Evolutionary conservation across 179 eudicot genomes (phyloP), one percentile per base, ranked within the genome.

Genomic region (Heliamphora pulchella): DNA sequence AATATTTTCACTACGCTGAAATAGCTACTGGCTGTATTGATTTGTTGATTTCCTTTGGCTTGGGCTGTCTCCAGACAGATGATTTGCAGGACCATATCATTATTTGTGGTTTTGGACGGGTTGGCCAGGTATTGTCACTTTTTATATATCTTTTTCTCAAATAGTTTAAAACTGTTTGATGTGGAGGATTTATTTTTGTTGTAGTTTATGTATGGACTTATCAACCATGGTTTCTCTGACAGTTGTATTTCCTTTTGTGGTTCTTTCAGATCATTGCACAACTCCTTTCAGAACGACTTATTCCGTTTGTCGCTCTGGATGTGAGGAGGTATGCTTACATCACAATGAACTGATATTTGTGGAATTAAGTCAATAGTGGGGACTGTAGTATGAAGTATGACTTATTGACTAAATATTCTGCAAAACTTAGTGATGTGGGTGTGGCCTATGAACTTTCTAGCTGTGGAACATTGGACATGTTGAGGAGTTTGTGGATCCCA

Each of bases 241-340:
- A 53, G 63, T 44, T 11, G 18, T 78, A 13, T 11, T 2, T 76
- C 44, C 43, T 73, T 78, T 79, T 82, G 70, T 54, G 75, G 57
- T 81, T 79, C 79, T 80, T 81, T 87, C 92, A 96, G 99, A 96
- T 96, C 82, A 94, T 96, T 76, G 99, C 99, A 31, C 99, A 96
- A 83, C 99, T 96, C 81, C 99, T 96, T 74, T 96, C 99, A 13
- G 99, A 96, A 88, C 87, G 97, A 67, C 84, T 96, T 55, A 96
- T 96, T 83, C 99, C 99, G 65, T 96, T 96, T 90, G 99, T 96
- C 79, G 99, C 98, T 67, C 98, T 96, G 79, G 99, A 96, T 82
- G 96, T 96, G 82, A 91, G 98, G 84, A 96, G 96, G 99, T 96
- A 86, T 77, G 67, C 71, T 81, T 77, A 51, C 15, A 43, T 67